These are phyloP conservation scores for Trichoderma atrobrunneum DNA, from an alignment of 2,329 filamentous ascomycete genomes.

Conservation along the genomic window DNA sequence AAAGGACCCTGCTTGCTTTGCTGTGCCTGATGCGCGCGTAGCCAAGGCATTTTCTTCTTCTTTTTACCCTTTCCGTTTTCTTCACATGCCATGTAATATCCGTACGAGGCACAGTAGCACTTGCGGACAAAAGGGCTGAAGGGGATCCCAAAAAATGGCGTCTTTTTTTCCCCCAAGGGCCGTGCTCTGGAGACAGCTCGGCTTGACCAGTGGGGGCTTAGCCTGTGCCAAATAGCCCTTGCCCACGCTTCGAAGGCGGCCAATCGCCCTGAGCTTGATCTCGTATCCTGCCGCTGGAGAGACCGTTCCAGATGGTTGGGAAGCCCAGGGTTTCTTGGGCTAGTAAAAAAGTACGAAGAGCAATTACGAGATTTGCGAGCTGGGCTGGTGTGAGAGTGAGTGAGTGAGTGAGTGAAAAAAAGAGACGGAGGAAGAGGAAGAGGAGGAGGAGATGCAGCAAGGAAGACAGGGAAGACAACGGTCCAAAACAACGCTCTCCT, in stretches of 20 bases:
- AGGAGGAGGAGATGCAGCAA: background rate
- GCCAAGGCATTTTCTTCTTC: background rate
- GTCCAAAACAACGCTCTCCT: background rate
- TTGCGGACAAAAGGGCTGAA: background rate
- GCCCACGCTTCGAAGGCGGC: background rate
- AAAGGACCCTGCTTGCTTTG: background rate
- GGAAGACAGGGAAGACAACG: background rate
- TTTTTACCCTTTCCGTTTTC: background rate
- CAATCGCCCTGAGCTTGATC: constrained; percentile 5
- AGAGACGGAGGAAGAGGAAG: background rate
- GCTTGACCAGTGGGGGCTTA: background rate
- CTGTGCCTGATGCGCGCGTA: background rate
- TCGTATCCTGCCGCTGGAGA: constrained; percentile 9
- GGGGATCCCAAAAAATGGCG: background rate
- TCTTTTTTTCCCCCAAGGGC: background rate
- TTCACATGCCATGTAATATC: background rate
- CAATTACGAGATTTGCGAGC: background rate
- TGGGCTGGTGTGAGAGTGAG: too few species aligned
- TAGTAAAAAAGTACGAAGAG: background rate
- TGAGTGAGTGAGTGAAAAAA: too few species aligned
- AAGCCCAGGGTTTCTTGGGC: background rate
- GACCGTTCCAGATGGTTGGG: background rate
- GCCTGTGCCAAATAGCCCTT: background rate
- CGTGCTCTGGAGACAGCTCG: background rate
- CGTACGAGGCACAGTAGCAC: background rate